Evolutionary conservation across 371 early-diverging fungal genomes (phyloP).

Genomic region (Syncephalastrum racemosum): DNA sequence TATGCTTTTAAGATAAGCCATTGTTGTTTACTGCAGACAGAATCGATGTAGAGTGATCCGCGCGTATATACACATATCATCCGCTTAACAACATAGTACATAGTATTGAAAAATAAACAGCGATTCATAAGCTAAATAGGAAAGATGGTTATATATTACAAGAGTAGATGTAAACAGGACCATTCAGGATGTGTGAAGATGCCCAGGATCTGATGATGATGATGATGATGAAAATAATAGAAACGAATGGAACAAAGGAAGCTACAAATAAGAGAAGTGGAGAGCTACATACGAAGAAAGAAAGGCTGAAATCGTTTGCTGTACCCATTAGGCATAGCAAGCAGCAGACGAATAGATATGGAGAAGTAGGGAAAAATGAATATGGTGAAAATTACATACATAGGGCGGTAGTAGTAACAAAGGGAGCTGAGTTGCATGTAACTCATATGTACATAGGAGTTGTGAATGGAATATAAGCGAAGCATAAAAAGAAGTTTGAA

Average conservation of each 20-base stretch:
- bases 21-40: no score
- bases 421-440: not conserved
- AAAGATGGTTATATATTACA: constrained; percentile 7
- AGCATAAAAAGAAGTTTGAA: not conserved
- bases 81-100: no score
- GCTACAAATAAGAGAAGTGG: not conserved
- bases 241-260: not conserved
- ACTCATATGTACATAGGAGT: constrained; percentile 6
- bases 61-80: constrained; percentile 18
- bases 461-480: not conserved
- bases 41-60: constrained; percentile 3
- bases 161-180: constrained; percentile 1
- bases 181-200: constrained; percentile 1
- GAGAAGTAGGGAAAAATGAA: no score
- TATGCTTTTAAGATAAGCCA: not conserved
- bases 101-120: constrained; percentile 4
- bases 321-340: no score
- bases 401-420: no score
- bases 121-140: constrained; percentile 1
- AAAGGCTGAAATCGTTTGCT: not conserved
- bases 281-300: not conserved
- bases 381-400: no score
- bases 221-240: not conserved
- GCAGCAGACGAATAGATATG: no score
- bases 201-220: constrained; percentile 3